Conservation (phyloP, 345 rosid genomes). For the Kernera saxatilis region DNA sequence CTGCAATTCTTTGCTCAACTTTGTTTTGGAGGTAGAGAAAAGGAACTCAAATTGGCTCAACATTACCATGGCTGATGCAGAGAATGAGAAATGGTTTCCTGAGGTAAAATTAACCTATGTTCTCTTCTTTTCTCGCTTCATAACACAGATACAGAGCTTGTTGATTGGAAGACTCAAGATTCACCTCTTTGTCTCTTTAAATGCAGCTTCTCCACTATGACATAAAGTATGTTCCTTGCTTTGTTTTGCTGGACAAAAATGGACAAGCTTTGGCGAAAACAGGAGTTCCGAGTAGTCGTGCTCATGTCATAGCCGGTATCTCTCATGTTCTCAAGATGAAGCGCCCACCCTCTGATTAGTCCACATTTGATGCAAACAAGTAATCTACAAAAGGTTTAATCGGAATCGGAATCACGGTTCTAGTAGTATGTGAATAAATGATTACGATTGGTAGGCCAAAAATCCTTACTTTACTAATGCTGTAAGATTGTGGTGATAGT, state of each 20-base stretch:
- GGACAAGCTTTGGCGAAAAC: conserved; percentile 82
- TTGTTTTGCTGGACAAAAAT: conserved; percentile 75
- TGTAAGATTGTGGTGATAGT: neutral
- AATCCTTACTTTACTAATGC: neutral
- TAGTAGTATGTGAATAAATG: neutral
- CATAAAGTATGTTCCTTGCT: conserved; percentile 86
- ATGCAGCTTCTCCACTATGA: conserved; percentile 89
- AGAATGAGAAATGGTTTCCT: conserved; percentile 90
- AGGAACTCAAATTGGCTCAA: conserved; percentile 75
- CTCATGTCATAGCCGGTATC: conserved; percentile 83
- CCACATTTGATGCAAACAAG: neutral
- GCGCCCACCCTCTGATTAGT: conserved; percentile 23
- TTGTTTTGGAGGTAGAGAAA: conserved; percentile 62
- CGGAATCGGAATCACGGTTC: neutral
- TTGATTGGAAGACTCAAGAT: neutral
- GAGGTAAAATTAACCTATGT: conserved; percentile 45
- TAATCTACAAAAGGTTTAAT: neutral
- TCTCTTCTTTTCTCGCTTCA: neutral
- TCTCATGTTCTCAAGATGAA: conserved; percentile 84
- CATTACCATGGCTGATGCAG: conserved; percentile 88
- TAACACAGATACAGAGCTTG: neutral
- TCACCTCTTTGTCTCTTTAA: neutral
- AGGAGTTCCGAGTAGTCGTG: conserved; percentile 78
- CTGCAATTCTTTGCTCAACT: conserved; percentile 66
- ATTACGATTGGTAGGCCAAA: neutral